These are phyloP conservation scores for Drosera spatulata DNA, from an alignment of 179 eudicot genomes.

Conservation along the genomic window DNA sequence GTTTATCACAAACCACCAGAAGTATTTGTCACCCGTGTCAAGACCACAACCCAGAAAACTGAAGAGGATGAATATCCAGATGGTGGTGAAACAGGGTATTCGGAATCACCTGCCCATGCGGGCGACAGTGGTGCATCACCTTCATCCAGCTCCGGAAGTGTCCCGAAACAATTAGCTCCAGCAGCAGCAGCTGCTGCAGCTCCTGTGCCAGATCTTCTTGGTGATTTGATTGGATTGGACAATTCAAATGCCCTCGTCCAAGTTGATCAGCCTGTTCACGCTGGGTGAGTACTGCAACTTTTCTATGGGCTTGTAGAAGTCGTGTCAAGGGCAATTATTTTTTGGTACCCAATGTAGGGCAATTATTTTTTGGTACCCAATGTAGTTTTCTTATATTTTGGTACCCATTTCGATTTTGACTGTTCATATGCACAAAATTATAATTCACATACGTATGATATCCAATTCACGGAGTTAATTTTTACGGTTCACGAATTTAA, in stretches of 20 bases:
- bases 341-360: too few species aligned
- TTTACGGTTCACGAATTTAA: too few species aligned
- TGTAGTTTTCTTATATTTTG: too few species aligned
- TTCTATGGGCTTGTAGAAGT: too few species aligned
- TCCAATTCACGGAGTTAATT: too few species aligned
- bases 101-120: slow-evolving; percentile 57
- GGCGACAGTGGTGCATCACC: slow-evolving; percentile 49
- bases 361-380: too few species aligned
- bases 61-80: slow-evolving; percentile 91
- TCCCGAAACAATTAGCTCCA: slow-evolving; percentile 33
- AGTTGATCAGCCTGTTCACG: slow-evolving; percentile 56
- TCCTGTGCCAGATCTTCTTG: slow-evolving; percentile 89
- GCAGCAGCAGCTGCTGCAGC: slow-evolving; percentile 25
- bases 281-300: slow-evolving; percentile 43
- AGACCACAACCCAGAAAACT: slow-evolving; percentile 55
- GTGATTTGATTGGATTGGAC: slow-evolving; percentile 82
- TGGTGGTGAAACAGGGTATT: slow-evolving; percentile 57
- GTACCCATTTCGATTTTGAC: too few species aligned
- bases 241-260: slow-evolving; percentile 51
- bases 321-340: too few species aligned
- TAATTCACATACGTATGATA: too few species aligned
- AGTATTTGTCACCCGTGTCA: slow-evolving; percentile 85
- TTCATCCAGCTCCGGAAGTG: slow-evolving; percentile 42
- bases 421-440: too few species aligned
- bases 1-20: slow-evolving; percentile 98